Conservation (phyloP, 2,329 filamentous ascomycete species). For the Diplodia sapinea region DNA sequence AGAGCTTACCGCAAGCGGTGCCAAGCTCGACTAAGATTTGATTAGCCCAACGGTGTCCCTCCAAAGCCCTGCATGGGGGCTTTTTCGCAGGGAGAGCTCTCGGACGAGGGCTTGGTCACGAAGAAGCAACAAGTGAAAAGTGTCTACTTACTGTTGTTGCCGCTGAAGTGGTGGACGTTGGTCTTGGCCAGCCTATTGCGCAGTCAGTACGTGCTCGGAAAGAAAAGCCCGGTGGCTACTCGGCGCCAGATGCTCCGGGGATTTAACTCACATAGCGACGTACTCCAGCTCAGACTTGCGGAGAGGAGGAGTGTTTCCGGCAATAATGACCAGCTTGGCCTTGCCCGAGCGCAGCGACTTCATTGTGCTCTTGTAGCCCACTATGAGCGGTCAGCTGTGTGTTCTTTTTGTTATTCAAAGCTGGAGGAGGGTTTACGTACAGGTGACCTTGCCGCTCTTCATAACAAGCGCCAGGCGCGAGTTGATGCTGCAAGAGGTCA, state of each 20-base stretch:
- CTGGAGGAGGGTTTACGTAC: background rate
- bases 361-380: slow-evolving; percentile 88
- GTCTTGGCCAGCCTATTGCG: slow-evolving; percentile 72
- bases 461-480: slow-evolving; percentile 69
- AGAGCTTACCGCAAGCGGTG: slow-evolving; percentile 98
- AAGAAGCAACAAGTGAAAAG: slow-evolving; percentile 35
- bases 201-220: too few relatives aligned
- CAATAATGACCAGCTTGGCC: slow-evolving; percentile 97
- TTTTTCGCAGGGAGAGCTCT: slow-evolving; percentile 82
- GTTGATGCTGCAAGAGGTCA: slow-evolving; percentile 20
- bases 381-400: background rate
- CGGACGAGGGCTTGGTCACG: slow-evolving; percentile 30
- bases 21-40: slow-evolving; percentile 83
- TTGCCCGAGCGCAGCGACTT: slow-evolving; percentile 91
- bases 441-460: slow-evolving; percentile 72
- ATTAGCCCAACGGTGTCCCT: slow-evolving; percentile 75
- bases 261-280: slow-evolving; percentile 42
- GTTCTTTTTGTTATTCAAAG: background rate
- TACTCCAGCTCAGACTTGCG: slow-evolving; percentile 97
- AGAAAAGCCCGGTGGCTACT: too few relatives aligned
- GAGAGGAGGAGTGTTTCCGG: slow-evolving; percentile 95
- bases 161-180: slow-evolving; percentile 95
- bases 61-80: slow-evolving; percentile 79
- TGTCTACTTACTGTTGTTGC: slow-evolving; percentile 89
- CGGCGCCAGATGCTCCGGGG: too few relatives aligned